Conservation (phyloP, 1,284 basidiomycete genomes). For the Leucoagaricus sp. region DNA sequence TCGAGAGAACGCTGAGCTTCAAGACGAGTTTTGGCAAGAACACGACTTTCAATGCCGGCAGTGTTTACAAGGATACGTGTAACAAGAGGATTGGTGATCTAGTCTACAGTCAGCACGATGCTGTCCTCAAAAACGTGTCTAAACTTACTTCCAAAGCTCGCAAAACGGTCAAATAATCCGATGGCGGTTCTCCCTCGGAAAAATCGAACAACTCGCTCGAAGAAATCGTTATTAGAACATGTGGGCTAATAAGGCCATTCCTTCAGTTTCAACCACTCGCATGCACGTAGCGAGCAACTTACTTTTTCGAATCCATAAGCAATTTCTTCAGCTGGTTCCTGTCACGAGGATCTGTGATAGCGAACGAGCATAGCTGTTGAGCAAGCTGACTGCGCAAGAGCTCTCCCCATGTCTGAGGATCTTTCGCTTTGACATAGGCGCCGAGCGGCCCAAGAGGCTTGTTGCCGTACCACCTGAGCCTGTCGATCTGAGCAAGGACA, state of each 20-base stretch:
- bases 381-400: conserved; percentile 72
- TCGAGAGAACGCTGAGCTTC: conserved; percentile 60
- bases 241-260: conserved; percentile 26
- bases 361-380: conserved; percentile 69
- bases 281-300: conserved; percentile 26
- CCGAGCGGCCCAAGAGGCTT: conserved; percentile 90
- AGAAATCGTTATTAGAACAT: conserved; percentile 61
- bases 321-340: conserved; percentile 60
- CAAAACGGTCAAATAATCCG: conserved; percentile 70
- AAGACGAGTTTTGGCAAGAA: conserved; percentile 64
- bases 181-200: conserved; percentile 63
- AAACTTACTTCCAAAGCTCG: conserved; percentile 82
- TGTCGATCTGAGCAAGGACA: conserved; percentile 60
- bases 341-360: conserved; percentile 77
- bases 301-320: conserved; percentile 61
- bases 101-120: not conserved
- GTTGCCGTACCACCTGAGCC: conserved; percentile 64
- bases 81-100: conserved; percentile 80
- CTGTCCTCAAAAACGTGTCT: not conserved
- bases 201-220: conserved; percentile 81
- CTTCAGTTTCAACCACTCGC: not conserved
- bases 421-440: conserved; percentile 73
- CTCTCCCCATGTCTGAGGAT: conserved; percentile 64
- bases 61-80: conserved; percentile 83
- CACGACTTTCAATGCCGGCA: conserved; percentile 68